Evolutionary conservation across 805 yeast genomes (phyloP), one percentile per base, ranked within the genome.

Genomic region (Sungouiella blattae): DNA sequence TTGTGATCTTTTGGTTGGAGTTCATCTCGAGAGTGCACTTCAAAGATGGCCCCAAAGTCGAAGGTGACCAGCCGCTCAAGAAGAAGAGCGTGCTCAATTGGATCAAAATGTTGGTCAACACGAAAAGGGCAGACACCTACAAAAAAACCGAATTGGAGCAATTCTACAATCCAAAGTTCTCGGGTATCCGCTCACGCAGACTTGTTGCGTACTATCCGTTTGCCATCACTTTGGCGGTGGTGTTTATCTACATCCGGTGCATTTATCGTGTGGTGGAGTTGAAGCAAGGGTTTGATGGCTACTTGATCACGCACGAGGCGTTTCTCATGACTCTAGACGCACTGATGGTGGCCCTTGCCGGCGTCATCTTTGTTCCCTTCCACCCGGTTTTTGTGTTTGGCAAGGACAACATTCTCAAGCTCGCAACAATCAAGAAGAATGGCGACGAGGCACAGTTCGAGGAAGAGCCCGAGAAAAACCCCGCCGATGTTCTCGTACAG

Each of bases 231-330:
- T 13, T 47, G 4, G 56, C 67, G 0, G 68, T 64, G 2, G 4
- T 58, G 11, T 50, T 48, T 16, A 53, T 65, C 33, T 65, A 62
- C 43, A 59, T 62, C 34, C 50, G 49, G 34, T 60, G 66, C 40
- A 44, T 64, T 14, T 67, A 66, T 43, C 54, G 71, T 49, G 68
- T 65, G 26, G 65, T 63, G 7, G 71, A 67, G 39, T 54, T 67
- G 39, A 50, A 62, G 11, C 54, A 64, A 38, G 71, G 71, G 6
- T 66, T 60, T 47, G 17, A 28, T 3, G 71, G 71, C 4, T 62
- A 57, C 40, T 53, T 66, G 35, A 54, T 62, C 23, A 41, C 48
- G 1, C 64, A 62, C 41, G 72, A 67, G 41, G 60, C 54, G 4
- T 65, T 41, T 42, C 32, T 67, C 23, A 58, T 64, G 66, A 55